Evolutionary conservation across 495 filamentous ascomycete species (phyloP), one percentile per base, ranked within the genome.

Genomic region (Daldinia concentrica): DNA sequence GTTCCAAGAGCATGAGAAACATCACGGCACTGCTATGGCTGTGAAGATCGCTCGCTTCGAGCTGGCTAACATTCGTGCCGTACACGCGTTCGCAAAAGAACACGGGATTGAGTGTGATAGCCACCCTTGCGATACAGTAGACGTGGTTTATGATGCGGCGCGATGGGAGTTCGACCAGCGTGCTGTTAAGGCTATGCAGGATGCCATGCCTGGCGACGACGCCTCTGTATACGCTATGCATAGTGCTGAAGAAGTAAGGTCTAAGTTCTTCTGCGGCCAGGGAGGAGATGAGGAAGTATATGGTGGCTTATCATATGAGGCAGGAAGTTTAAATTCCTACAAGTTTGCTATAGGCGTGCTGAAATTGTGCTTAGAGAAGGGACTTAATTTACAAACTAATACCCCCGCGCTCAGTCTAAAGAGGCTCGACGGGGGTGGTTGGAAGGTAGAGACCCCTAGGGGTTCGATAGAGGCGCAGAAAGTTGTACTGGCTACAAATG

Each of bases 401-500:
- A 92, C 91, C 4, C 81, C 88, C 0, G 89, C 79, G 2, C 74
- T 79, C 11, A 76, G 76, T 6, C 71, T 90, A 1, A 69, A 73
- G 14, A 71, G 74, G 52, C 50, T 76, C 6, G 64, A 71, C 30
- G 66, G 68, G 26, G 79, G 72, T 12, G 62, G 73, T 0, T 88
- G 86, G 79, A 73, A 65, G 11, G 76, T 92, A 0, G 52, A 84
- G 27, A 92, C 90, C 2, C 61, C 76, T 14, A 80, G 87, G 26
- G 89, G 89, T 15, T 76, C 43, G 5, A 85, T 92, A n/a, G 73
- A 41, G 7, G 82, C 90, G 0, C 66, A 66, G 26, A 85, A 83
- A 50, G 82, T 93, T 2, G 81, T 93, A 8, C 75, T 92, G 54
- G 91, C 91, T 27, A 93, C 90, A 32, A 94, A 94, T 63, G 91